Percentiles rank a stretch among this genome's conserved stretches.
phyloP scores from a whole-genome alignment of 1,139 yeast genomes.

The Yamadazyma sp. region DNA sequence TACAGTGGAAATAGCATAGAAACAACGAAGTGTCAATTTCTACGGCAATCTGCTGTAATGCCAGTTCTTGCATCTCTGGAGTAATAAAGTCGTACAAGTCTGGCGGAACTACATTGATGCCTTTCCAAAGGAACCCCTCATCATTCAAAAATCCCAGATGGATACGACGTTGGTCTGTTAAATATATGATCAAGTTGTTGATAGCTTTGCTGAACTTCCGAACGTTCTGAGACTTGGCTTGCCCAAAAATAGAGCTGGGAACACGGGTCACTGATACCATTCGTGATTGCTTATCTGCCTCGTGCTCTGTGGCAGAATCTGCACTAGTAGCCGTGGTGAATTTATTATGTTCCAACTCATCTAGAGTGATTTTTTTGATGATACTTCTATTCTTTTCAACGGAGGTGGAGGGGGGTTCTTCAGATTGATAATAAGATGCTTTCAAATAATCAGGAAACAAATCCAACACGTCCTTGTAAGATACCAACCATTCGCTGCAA shows the following conservation, averaged over 20 bases:
- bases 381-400: slow-evolving; percentile 23
- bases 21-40: slow-evolving; percentile 80
- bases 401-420: slow-evolving; percentile 1
- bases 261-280: slow-evolving; percentile 6
- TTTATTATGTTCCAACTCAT: slow-evolving; percentile 23
- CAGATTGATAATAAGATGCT: slow-evolving; percentile 20
- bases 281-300: slow-evolving; percentile 8
- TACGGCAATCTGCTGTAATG: slow-evolving; percentile 14
- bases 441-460: slow-evolving; percentile 43
- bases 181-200: slow-evolving; percentile 52
- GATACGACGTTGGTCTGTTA: slow-evolving; percentile 56
- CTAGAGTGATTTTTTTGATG: slow-evolving; percentile 27
- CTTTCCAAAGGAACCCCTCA: slow-evolving; percentile 44
- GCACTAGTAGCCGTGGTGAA: slow-evolving; percentile 17
- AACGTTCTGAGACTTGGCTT: slow-evolving; percentile 22
- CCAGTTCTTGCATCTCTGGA: slow-evolving; percentile 12
- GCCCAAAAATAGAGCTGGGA: slow-evolving; percentile 13
- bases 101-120: slow-evolving; percentile 36
- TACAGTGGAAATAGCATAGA: slow-evolving; percentile 64
- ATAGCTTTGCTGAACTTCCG: slow-evolving; percentile 44
- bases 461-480: slow-evolving; percentile 33
- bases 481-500: slow-evolving; percentile 43
- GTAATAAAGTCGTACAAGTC: slow-evolving; percentile 32
- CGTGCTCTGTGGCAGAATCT: slow-evolving; percentile 31
- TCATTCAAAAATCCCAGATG: slow-evolving; percentile 37